A percentile compares a stretch with the other conserved stretches of the same genome.
These are phyloP conservation scores for Onygena corvina DNA, from an alignment of 2,329 filamentous ascomycete species.

Conservation along the genomic window DNA sequence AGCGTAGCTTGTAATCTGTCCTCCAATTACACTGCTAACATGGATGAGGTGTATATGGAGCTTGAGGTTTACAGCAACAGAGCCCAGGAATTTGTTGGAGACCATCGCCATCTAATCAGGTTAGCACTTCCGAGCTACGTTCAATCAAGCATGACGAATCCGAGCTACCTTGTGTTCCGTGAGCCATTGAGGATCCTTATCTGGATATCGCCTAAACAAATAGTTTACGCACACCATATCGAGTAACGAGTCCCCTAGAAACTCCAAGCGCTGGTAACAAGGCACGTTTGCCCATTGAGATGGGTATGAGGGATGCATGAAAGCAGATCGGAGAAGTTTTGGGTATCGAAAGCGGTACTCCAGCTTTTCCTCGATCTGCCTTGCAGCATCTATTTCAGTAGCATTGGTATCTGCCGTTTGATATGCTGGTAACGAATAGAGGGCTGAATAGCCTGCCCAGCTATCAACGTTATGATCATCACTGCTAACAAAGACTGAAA, in stretches of 20 bases:
- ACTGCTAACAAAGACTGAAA: slow-evolving; percentile 51
- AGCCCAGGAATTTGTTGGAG: slow-evolving; percentile 85
- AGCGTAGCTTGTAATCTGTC: slow-evolving; percentile 40
- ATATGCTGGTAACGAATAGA: slow-evolving; percentile 60
- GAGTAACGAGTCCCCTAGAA: slow-evolving; percentile 76
- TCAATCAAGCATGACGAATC: neutral
- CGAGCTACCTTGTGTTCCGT: slow-evolving; percentile 70
- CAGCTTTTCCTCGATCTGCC: slow-evolving; percentile 49
- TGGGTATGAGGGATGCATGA: slow-evolving; percentile 76
- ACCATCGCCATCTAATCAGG: slow-evolving; percentile 73
- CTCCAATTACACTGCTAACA: slow-evolving; percentile 28
- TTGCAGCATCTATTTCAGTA: slow-evolving; percentile 55
- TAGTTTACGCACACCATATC: slow-evolving; percentile 77
- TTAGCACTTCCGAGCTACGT: neutral
- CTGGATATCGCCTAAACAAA: slow-evolving; percentile 63
- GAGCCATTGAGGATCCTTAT: slow-evolving; percentile 85
- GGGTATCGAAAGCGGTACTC: slow-evolving; percentile 61
- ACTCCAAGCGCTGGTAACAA: slow-evolving; percentile 82
- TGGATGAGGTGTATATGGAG: slow-evolving; percentile 61
- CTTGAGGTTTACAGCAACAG: slow-evolving; percentile 62
- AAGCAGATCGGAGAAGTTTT: slow-evolving; percentile 66
- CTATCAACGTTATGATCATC: slow-evolving; percentile 55
- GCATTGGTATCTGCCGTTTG: slow-evolving; percentile 52
- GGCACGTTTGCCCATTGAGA: slow-evolving; percentile 65
- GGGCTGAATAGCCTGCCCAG: slow-evolving; percentile 61